Evolutionary conservation across 352 stramenopile genomes (phyloP).

Genomic region (Globisporangium sylvaticum): DNA sequence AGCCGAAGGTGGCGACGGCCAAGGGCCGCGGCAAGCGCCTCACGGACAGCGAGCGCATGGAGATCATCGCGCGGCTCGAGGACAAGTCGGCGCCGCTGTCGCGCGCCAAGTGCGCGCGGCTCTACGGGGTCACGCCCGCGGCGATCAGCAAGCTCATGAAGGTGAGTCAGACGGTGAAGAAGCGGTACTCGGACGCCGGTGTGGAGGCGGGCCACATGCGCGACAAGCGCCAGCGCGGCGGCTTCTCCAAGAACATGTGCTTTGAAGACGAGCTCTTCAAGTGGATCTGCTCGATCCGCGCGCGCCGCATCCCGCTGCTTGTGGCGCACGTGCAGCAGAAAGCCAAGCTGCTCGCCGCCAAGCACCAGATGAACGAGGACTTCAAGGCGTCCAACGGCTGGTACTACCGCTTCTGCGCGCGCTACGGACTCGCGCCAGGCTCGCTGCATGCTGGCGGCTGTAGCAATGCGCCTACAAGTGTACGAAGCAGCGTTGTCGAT

Average conservation of each 20-base stretch:
- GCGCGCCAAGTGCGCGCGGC: conserved; percentile 47
- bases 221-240: conserved; percentile 56
- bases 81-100: conserved; percentile 46
- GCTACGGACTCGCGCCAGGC: conserved; percentile 48
- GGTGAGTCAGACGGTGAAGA: conserved; percentile 59
- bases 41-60: conserved; percentile 70
- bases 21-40: conserved; percentile 58
- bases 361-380: conserved; percentile 36
- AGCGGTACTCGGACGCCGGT: conserved; percentile 57
- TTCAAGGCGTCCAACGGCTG: conserved; percentile 73
- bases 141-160: conserved; percentile 84
- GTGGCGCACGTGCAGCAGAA: conserved; percentile 59
- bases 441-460: conserved; percentile 21
- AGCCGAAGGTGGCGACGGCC: conserved; percentile 15
- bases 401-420: conserved; percentile 74
- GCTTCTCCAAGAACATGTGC: conserved; percentile 54
- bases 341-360: conserved; percentile 36
- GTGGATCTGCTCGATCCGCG: conserved; percentile 56
- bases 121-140: conserved; percentile 64
- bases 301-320: conserved; percentile 41
- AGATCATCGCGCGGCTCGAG: conserved; percentile 69
- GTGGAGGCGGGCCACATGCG: conserved; percentile 23
- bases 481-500: not conserved
- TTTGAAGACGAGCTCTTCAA: conserved; percentile 64
- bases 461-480: not conserved